Conservation (phyloP, 441 rosid genomes). For the Macaranga tanarius region DNA sequence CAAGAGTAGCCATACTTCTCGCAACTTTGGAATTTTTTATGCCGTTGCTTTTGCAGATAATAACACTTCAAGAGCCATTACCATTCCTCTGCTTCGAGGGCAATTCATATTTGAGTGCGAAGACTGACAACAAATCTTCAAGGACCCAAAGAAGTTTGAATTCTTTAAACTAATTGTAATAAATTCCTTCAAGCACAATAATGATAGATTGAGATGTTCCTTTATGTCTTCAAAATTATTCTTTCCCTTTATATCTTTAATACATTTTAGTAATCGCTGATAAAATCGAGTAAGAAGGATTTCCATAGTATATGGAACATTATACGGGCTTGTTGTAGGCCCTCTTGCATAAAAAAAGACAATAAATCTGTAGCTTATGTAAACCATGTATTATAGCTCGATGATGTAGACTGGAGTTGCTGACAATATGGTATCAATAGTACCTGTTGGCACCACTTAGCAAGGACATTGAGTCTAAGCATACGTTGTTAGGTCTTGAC, state of each 20-base stretch:
- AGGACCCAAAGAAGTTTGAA: conserved; percentile 45
- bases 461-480: no score
- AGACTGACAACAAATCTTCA: conserved; percentile 55
- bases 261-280: no score
- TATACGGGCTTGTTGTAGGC: no score
- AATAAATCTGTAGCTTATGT: no score
- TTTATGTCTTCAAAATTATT: conserved; percentile 51
- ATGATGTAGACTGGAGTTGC: no score
- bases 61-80: conserved; percentile 61
- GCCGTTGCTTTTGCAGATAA: conserved; percentile 51
- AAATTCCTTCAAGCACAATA: conserved; percentile 69
- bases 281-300: no score
- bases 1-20: conserved; percentile 49
- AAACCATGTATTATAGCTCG: no score
- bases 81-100: conserved; percentile 53
- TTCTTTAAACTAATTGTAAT: conserved; percentile 39
- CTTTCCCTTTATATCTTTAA: conserved; percentile 40
- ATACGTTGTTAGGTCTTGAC: no score
- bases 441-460: no score
- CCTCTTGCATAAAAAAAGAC: no score
- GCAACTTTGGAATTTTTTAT: conserved; percentile 47
- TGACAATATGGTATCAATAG: no score
- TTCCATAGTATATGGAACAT: no score
- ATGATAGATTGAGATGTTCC: conserved; percentile 55
- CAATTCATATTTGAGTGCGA: conserved; percentile 39